Evolutionary conservation across 192 early-diverging fungal genomes (phyloP).

Genomic region (Dissophora ornata): DNA sequence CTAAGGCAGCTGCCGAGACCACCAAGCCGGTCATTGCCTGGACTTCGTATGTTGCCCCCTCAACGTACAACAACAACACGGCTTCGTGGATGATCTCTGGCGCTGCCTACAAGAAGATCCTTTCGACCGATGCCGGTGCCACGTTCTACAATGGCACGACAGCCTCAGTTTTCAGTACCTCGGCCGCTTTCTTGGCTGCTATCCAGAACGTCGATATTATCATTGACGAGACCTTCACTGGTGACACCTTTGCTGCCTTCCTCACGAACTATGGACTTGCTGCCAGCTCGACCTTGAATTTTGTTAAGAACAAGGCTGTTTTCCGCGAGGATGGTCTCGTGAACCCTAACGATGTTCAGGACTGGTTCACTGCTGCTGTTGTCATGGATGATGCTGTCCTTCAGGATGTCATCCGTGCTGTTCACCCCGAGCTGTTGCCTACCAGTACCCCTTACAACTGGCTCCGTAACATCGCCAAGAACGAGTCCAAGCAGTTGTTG

Average conservation of each 20-base stretch:
- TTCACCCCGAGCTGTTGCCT: conserved; percentile 67
- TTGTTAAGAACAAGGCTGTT: conserved; percentile 68
- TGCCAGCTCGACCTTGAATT: conserved; percentile 65
- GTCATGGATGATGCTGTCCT: conserved; percentile 76
- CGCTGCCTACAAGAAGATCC: conserved; percentile 67
- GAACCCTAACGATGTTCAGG: conserved; percentile 69
- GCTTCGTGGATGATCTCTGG: conserved; percentile 68
- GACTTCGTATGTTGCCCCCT: conserved; percentile 67
- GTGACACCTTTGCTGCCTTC: conserved; percentile 64
- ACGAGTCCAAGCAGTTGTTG: conserved; percentile 56
- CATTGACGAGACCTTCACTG: conserved; percentile 80
- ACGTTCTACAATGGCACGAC: conserved; percentile 61
- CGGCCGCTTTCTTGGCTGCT: conserved; percentile 62
- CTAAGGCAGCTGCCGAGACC: conserved; percentile 25
- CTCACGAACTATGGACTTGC: conserved; percentile 72
- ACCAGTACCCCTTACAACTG: conserved; percentile 65
- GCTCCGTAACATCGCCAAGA: conserved; percentile 76
- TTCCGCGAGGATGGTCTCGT: conserved; percentile 77
- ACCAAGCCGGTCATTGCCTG: conserved; percentile 70
- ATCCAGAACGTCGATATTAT: conserved; percentile 71
- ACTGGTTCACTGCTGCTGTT: conserved; percentile 78
- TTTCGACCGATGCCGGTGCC: conserved; percentile 76
- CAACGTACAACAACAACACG: conserved; percentile 75
- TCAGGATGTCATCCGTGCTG: conserved; percentile 75
- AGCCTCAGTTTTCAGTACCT: conserved; percentile 40